Percentiles rank a stretch among this genome's conserved stretches.
Evolutionary conservation across 176 grass and related monocot genomes (phyloP).

Genomic region (Alopecurus myosuroides): DNA sequence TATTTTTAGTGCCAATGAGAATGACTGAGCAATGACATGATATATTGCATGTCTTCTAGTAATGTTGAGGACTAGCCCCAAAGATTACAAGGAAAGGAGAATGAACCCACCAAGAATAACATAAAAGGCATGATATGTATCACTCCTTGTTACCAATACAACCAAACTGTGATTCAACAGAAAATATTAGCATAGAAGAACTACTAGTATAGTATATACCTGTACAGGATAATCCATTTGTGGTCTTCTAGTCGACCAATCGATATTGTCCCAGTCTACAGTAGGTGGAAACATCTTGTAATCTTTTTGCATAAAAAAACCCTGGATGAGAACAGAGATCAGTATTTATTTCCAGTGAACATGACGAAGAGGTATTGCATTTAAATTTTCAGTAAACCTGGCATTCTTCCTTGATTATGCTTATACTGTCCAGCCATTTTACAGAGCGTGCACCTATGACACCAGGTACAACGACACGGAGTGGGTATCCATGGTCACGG

Average conservation of each 20-base stretch:
- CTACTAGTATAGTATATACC: constrained; percentile 42
- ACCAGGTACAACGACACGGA: constrained; percentile 69
- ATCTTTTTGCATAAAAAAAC: constrained; percentile 89
- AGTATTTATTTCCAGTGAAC: constrained; percentile 29
- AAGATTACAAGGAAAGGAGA: background rate
- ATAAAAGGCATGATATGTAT: background rate
- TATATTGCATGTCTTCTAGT: background rate
- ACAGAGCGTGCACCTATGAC: constrained; percentile 89
- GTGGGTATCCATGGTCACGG: constrained; percentile 84
- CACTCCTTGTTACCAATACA: background rate
- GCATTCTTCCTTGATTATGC: constrained; percentile 73
- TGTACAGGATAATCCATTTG: constrained; percentile 97
- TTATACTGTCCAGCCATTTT: constrained; percentile 84
- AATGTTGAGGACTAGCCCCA: background rate
- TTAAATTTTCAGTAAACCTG: constrained; percentile 56
- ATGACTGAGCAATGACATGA: background rate
- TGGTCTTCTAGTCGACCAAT: constrained; percentile 75
- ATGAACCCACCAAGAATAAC: background rate
- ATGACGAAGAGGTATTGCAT: background rate
- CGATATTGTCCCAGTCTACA: constrained; percentile 86
- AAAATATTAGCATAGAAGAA: constrained; percentile 9
- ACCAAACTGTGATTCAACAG: background rate
- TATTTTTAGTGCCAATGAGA: background rate
- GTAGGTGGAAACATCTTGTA: constrained; percentile 96
- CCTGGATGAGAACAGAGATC: constrained; percentile 37